These are phyloP conservation scores for Purshia tridentata DNA, from an alignment of 306 rosid genomes.

Conservation along the genomic window DNA sequence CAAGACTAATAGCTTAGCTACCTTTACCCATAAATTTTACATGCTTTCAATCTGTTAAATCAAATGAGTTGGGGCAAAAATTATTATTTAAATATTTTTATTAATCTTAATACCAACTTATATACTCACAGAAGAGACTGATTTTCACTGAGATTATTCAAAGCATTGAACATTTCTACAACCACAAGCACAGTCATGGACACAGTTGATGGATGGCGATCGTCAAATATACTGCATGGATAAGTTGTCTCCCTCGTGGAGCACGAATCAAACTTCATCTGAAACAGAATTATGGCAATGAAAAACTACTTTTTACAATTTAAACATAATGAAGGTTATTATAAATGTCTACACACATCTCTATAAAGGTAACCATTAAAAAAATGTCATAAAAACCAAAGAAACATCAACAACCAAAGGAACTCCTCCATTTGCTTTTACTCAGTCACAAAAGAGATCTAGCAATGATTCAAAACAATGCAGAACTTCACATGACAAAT, in stretches of 20 bases:
- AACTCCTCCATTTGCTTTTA: neutral
- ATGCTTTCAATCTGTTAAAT: neutral
- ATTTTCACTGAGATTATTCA: conserved; percentile 97
- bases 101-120: neutral
- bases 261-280: conserved; percentile 92
- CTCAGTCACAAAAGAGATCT: neutral
- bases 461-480: neutral
- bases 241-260: conserved; percentile 79
- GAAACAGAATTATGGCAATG: conserved; percentile 12
- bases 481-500: conserved; percentile 2
- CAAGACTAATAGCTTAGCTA: neutral
- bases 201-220: conserved; percentile 93
- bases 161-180: conserved; percentile 98
- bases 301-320: neutral
- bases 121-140: conserved; percentile 93
- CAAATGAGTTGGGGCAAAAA: neutral
- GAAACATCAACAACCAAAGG: neutral
- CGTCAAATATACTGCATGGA: conserved; percentile 93
- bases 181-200: conserved; percentile 98
- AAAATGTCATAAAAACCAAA: conserved; percentile 1
- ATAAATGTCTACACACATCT: neutral
- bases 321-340: neutral
- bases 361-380: neutral
- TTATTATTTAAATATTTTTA: neutral
- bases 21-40: neutral